Evolutionary conservation across 1,139 yeast genomes (phyloP).

Genomic region (Pichia sp.): DNA sequence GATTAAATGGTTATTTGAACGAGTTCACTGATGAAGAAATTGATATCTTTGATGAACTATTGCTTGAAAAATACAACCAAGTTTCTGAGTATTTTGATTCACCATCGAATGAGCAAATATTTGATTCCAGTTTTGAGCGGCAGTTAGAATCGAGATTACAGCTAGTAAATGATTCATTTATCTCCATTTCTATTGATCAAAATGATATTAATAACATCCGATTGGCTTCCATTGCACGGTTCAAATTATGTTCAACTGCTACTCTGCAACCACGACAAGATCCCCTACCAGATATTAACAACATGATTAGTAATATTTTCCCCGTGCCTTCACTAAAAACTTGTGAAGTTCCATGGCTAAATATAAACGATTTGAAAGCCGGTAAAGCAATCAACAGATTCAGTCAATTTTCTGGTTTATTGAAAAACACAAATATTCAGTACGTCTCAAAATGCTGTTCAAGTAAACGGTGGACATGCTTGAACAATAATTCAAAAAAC

Average conservation of each 20-base stretch:
- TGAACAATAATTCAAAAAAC: neutral
- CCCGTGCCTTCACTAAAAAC: conserved; percentile 7
- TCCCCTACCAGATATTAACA: conserved; percentile 30
- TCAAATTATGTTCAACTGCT: conserved; percentile 46
- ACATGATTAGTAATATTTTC: conserved; percentile 11
- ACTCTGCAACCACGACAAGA: conserved; percentile 44
- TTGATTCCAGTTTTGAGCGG: conserved; percentile 6
- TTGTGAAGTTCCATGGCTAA: conserved; percentile 14
- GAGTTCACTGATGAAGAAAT: conserved; percentile 31
- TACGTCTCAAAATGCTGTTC: conserved; percentile 11
- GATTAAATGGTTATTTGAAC: conserved; percentile 28
- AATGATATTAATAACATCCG: conserved; percentile 20
- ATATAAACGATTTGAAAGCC: conserved; percentile 10
- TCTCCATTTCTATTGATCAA: neutral
- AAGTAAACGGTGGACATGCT: conserved; percentile 10
- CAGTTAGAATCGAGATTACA: neutral
- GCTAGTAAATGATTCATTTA: neutral
- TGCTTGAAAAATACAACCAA: conserved; percentile 9
- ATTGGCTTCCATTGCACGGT: conserved; percentile 29
- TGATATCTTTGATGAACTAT: conserved; percentile 24
- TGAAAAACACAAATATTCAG: conserved; percentile 12
- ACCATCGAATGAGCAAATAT: conserved; percentile 2
- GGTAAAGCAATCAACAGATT: conserved; percentile 10
- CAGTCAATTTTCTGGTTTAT: conserved; percentile 9
- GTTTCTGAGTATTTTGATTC: neutral